Evolutionary conservation across 2,329 filamentous ascomycete genomes (phyloP).

Genomic region (Triangularia setosa): DNA sequence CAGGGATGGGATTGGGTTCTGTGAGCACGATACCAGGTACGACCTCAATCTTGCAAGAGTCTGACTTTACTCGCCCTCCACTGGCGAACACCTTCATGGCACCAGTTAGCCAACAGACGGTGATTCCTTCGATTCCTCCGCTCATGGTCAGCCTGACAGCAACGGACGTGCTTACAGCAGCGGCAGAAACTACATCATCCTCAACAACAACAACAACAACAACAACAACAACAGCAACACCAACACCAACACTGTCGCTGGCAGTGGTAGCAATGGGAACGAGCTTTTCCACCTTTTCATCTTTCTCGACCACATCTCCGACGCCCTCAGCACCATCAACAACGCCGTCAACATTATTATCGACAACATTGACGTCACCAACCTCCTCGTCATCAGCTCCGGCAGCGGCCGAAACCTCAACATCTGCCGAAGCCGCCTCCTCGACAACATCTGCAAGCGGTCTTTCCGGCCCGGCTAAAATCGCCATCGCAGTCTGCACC

Average conservation of each 20-base stretch:
- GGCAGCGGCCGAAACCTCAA: not conserved
- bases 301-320: not conserved
- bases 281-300: not conserved
- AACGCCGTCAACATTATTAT: not conserved
- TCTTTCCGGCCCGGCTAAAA: constrained; percentile 40
- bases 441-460: constrained; percentile 22
- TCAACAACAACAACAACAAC: not conserved
- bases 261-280: not conserved
- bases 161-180: not conserved
- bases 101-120: not conserved
- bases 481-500: constrained; percentile 43
- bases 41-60: not conserved
- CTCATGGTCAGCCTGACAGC: not conserved
- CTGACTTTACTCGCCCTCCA: not conserved
- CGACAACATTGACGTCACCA: not conserved
- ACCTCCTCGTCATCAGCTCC: not conserved
- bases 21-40: not conserved
- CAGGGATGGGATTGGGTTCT: not conserved
- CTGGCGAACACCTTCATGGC: not conserved
- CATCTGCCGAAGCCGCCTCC: not conserved
- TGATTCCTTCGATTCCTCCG: not conserved
- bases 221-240: too few relatives aligned
- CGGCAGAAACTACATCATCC: constrained; percentile 1
- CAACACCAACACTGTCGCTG: not conserved
- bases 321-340: not conserved